phyloP scores from a whole-genome alignment of 495 filamentous ascomycete genomes.

The Hypoxylon crocopeplum region DNA sequence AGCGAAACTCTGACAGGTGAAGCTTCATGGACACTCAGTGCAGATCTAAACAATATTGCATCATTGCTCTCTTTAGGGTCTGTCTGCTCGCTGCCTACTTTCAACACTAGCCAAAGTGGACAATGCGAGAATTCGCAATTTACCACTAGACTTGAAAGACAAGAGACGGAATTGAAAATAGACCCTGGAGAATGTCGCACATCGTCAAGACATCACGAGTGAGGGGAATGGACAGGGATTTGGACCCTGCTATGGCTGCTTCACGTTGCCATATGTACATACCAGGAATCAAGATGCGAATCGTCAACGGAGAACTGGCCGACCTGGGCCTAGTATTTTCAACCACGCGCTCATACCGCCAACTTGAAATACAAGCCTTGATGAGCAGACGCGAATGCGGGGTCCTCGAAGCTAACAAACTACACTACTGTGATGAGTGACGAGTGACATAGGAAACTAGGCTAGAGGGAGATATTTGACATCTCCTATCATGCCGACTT shows the following conservation, averaged over 20 bases:
- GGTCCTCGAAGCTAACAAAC: slow-evolving; percentile 25
- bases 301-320: slow-evolving; percentile 20
- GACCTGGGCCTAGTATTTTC: slow-evolving; percentile 31
- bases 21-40: background rate
- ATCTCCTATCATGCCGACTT: slow-evolving; percentile 10
- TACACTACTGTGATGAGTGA: background rate
- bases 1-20: background rate
- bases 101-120: too few relatives aligned
- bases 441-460: background rate
- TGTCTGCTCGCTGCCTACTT: too few relatives aligned
- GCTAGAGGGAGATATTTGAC: slow-evolving; percentile 11
- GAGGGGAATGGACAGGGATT: slow-evolving; percentile 25
- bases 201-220: slow-evolving; percentile 26
- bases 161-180: slow-evolving; percentile 1
- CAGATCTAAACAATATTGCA: background rate
- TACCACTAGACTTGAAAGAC: slow-evolving; percentile 6
- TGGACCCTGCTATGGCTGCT: slow-evolving; percentile 13
- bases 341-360: slow-evolving; percentile 36
- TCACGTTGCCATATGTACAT: background rate
- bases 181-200: slow-evolving; percentile 26
- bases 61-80: slow-evolving; percentile 3
- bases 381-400: slow-evolving; percentile 22
- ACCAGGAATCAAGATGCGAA: slow-evolving; percentile 15
- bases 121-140: background rate
- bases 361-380: slow-evolving; percentile 8